A percentile compares a stretch with the other conserved stretches of the same genome.
phyloP scores from a whole-genome alignment of 1,284 basidiomycete genomes.

The Bondarzewia mesenterica region DNA sequence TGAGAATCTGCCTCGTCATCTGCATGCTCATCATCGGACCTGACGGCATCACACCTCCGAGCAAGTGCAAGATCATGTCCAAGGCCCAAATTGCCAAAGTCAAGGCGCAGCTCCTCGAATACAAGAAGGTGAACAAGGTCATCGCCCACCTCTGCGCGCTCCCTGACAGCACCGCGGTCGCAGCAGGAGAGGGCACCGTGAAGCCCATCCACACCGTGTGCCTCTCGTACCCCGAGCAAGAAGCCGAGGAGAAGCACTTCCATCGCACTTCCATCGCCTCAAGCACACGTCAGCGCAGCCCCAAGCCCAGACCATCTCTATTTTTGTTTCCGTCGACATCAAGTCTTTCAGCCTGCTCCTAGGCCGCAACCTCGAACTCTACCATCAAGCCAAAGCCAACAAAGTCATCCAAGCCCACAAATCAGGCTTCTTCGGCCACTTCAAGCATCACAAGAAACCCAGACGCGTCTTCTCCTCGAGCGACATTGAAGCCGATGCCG shows the following conservation, averaged over 20 bases:
- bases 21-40: conserved; percentile 63
- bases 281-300: neutral
- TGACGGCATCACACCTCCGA: conserved; percentile 22
- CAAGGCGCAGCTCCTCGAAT: conserved; percentile 59
- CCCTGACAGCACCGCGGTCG: conserved; percentile 27
- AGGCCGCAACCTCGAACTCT: no score
- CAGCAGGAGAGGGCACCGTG: conserved; percentile 15
- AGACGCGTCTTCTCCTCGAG: no score
- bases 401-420: no score
- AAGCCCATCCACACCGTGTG: conserved; percentile 73
- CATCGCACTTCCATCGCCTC: no score
- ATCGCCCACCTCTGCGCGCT: conserved; percentile 57
- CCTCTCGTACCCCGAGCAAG: conserved; percentile 49
- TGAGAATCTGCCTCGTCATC: conserved; percentile 53
- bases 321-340: neutral
- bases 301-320: neutral
- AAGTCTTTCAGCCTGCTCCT: conserved; percentile 14
- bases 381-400: no score
- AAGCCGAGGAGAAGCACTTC: conserved; percentile 51
- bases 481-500: no score
- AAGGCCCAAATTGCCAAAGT: conserved; percentile 53
- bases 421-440: no score
- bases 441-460: no score
- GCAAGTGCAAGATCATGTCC: conserved; percentile 28
- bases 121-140: conserved; percentile 60